A percentile compares a stretch with the other conserved stretches of the same genome.
These are phyloP conservation scores for Hypoxylon fuscum DNA, from an alignment of 495 filamentous ascomycete genomes.

Conservation along the genomic window DNA sequence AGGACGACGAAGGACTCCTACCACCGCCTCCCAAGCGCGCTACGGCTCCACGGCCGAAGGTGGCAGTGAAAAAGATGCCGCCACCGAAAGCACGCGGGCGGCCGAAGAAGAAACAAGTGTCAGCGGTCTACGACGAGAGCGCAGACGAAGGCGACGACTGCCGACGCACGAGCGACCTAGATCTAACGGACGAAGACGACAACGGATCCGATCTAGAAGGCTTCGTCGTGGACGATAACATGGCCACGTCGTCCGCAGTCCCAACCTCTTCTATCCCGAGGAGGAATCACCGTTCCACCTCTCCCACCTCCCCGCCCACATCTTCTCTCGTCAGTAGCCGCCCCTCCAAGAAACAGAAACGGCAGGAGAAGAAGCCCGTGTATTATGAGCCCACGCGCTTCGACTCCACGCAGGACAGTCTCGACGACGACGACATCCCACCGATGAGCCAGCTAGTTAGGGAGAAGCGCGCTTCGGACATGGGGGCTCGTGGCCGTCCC, in stretches of 20 bases:
- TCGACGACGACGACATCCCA: conserved; percentile 51
- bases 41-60: conserved; percentile 22
- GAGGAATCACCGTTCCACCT: conserved; percentile 39
- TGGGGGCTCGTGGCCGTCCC: too few species aligned
- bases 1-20: conserved; percentile 32
- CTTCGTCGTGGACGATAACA: conserved; percentile 57
- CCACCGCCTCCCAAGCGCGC: conserved; percentile 31
- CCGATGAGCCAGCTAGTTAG: conserved; percentile 47
- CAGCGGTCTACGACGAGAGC: conserved; percentile 45
- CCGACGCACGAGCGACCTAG: conserved; percentile 56
- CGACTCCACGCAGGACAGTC: conserved; percentile 43
- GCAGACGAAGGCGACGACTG: conserved; percentile 60
- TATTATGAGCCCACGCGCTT: conserved; percentile 49
- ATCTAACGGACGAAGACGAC: conserved; percentile 56
- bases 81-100: conserved; percentile 20
- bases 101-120: conserved; percentile 14
- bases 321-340: conserved; percentile 5
- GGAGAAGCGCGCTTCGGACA: conserved; percentile 16
- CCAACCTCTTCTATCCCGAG: conserved; percentile 32
- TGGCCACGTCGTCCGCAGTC: conserved; percentile 47
- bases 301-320: conserved; percentile 41
- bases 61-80: conserved; percentile 12
- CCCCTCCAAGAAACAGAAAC: background rate
- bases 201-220: conserved; percentile 54
- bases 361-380: conserved; percentile 26